Base-by-base conservation (phyloP, 345 rosid genomes). In the Anastatica hierochuntica region DNA sequence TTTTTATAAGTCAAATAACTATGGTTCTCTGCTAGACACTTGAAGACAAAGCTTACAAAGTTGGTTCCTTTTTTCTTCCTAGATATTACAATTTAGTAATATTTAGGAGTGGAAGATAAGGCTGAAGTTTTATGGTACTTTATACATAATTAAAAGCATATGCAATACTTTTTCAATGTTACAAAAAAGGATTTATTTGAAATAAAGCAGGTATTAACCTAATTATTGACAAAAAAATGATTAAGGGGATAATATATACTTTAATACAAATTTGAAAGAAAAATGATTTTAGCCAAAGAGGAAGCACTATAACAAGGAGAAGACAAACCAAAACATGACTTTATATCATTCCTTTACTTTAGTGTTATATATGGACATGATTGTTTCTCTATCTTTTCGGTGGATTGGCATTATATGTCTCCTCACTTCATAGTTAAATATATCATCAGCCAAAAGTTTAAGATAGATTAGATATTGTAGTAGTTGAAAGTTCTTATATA, bases 301-400 rank as follows among this genome's bases (percentile, higher is more conserved):
- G n/a, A 66, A 66, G 71, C 65, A 66, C 60, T 66, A 58, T 45
- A 59, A 66, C 60, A 52, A 66, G 66, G 71, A 66, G 71, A 66
- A 59, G 71, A 59, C 71, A 66, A 66, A 66, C 71, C 71, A 66
- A 66, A 66, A 59, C 65, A 66, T 58, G 49, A 60, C 71, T 66
- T 66, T 66, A 59, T 59, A 57, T 50, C 54, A 45, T 45, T 38
- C 65, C 38, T 36, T 59, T 52, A 30, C 44, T 23, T 23, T 44
- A 59, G 49, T 24, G 21, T 17, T 49, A 13, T 64, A 41, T 18
- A 34, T 49, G 18, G 46, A 65, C 57, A 44, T 64, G 41, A 49
- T 49, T 31, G 58, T 42, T 27, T 58, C 36, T 50, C 29, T 43
- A 20, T 38, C 60, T 58, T 66, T 56, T 52, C 30, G 46, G 64